Evolutionary conservation across 2,329 filamentous ascomycete species (phyloP).

Genomic region (Amesomyces nigricolor): DNA sequence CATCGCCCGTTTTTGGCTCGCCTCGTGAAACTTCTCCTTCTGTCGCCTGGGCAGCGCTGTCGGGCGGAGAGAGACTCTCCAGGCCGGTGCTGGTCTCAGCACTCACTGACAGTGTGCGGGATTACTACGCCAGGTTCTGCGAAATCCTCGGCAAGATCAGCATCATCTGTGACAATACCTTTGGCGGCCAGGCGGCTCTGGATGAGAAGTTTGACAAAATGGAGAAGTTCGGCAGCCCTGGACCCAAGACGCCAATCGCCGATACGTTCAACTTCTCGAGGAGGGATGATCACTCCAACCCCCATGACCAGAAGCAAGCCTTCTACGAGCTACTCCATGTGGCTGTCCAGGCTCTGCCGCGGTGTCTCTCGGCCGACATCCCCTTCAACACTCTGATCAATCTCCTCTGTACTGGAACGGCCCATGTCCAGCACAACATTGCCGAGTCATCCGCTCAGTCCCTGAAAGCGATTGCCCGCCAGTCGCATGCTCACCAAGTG

Average conservation of each 20-base stretch:
- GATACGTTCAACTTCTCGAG: conserved; percentile 89
- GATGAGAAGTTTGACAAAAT: conserved; percentile 99
- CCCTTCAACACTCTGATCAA: conserved; percentile 93
- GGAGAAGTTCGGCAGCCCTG: conserved; percentile 82
- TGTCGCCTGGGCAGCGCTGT: conserved; percentile 26
- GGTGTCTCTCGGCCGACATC: conserved; percentile 87
- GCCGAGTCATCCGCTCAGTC: conserved; percentile 88
- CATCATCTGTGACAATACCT: conserved; percentile 92
- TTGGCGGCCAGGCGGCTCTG: conserved; percentile 88
- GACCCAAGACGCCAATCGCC: conserved; percentile 89
- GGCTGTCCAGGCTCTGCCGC: conserved; percentile 87
- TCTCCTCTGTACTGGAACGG: conserved; percentile 89
- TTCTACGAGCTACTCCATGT: conserved; percentile 96
- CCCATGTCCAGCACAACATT: conserved; percentile 89
- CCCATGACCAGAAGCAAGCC: conserved; percentile 79
- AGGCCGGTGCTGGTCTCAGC: conserved; percentile 55
- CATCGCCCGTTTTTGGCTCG: conserved; percentile 46
- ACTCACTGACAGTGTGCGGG: conserved; percentile 70
- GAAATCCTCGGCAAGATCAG: conserved; percentile 94
- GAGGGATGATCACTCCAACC: conserved; percentile 68
- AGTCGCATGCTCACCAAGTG: conserved; percentile 89
- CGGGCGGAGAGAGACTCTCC: conserved; percentile 60
- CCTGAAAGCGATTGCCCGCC: conserved; percentile 88
- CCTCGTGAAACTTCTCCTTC: conserved; percentile 27
- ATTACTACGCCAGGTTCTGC: conserved; percentile 87